Conservation (phyloP, 179 eudicot species). For the Amaranthus tricolor region DNA sequence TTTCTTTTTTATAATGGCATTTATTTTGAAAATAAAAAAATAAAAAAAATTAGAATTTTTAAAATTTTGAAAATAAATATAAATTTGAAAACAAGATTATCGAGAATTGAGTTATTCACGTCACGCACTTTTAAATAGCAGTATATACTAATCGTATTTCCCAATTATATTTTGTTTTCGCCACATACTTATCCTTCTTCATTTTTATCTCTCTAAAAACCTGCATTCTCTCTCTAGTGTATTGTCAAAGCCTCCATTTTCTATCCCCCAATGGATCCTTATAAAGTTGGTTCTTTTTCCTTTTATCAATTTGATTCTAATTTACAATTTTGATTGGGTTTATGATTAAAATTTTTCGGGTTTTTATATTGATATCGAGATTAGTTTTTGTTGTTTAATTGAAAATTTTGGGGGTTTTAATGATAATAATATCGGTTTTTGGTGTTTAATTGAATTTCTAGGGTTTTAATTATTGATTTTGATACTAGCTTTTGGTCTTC, state of each 20-base stretch:
- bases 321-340: not conserved
- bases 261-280: conserved; percentile 53
- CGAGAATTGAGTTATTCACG: not conserved
- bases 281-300: conserved; percentile 37
- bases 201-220: not conserved
- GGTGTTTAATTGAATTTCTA: not conserved
- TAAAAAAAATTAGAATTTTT: no score
- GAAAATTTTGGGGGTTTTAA: no score
- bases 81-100: not conserved
- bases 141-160: not conserved
- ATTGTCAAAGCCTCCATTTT: not conserved
- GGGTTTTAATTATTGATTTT: not conserved
- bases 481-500: not conserved
- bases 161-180: conserved; percentile 6
- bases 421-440: no score
- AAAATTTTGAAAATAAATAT: no score
- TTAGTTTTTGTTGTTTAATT: no score
- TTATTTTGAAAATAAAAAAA: no score
- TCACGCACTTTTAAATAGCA: not conserved
- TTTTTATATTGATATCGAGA: no score
- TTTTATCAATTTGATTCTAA: not conserved
- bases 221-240: conserved; percentile 13
- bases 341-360: no score
- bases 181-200: conserved; percentile 14
- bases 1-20: no score